phyloP scores from a whole-genome alignment of 2,329 filamentous ascomycete genomes.

The Phialocephala sp. region DNA sequence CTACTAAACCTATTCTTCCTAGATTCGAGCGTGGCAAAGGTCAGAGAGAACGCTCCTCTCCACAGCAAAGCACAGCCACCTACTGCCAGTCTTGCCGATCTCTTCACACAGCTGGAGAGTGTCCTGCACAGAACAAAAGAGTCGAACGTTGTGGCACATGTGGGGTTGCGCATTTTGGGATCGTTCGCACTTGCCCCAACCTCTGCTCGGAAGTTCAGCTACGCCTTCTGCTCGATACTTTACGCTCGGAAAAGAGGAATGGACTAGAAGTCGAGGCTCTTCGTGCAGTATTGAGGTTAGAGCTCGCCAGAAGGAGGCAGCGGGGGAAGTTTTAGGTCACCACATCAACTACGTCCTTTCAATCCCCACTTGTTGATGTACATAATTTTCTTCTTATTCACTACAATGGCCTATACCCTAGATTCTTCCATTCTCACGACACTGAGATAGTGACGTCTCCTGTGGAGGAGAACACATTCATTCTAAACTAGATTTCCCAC shows the following conservation, averaged over 20 bases:
- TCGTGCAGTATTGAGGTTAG: conserved; percentile 11
- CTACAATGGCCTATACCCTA: no score
- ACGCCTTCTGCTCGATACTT: conserved; percentile 64
- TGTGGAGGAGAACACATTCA: no score
- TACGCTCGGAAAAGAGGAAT: conserved; percentile 61
- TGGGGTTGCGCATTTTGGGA: conserved; percentile 64
- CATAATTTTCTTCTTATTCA: no score
- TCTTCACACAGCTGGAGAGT: conserved; percentile 61
- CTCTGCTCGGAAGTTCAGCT: conserved; percentile 68
- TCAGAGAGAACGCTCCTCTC: background rate
- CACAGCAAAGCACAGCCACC: background rate
- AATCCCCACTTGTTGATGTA: no score
- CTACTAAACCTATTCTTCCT: background rate
- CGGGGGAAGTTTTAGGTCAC: background rate
- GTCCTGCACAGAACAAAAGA: conserved; percentile 63
- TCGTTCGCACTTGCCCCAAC: conserved; percentile 63
- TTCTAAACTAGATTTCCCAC: background rate
- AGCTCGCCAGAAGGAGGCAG: conserved; percentile 1
- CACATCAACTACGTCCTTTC: background rate
- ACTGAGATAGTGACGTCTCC: no score
- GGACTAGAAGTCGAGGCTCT: conserved; percentile 51
- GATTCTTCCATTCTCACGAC: no score
- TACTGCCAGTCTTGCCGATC: conserved; percentile 60
- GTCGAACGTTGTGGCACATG: conserved; percentile 69
- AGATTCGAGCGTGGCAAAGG: background rate